Evolutionary conservation across 192 early-diverging fungal genomes (phyloP), one percentile per base, ranked within the genome.

Genomic region (Powellomyces hirtus): DNA sequence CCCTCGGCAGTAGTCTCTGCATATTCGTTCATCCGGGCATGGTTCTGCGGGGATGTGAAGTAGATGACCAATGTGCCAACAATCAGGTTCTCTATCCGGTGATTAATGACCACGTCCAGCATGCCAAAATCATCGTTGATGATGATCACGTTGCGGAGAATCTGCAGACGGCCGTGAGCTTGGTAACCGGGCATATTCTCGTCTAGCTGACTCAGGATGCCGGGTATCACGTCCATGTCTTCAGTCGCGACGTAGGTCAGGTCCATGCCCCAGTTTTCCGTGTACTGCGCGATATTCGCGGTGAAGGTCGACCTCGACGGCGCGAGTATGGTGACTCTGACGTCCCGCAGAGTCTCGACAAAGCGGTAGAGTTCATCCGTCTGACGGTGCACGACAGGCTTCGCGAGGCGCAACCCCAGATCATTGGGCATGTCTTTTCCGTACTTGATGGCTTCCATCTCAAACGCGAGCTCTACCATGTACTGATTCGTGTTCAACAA

Each of bases 241-340:
- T 70, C 68, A 7, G 68, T 70, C 18, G 68, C 59, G 11, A 68
- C 67, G 49, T 68, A 72, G 13, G 62, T 64, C 24, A 72, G 20
- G 22, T 72, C 70, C 70, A 72, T 72, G 20, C 70, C 70, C 70
- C 61, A 72, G 55, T 59, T 64, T 42, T 64, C 70, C n/a, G 55
- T n/a, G 36, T 72, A 64, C 56, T 65, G 70, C 26, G 56, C 50
- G 6, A 64, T 58, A 55, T 72, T 72, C 18, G 22, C 30, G 31
- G 62, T 65, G 33, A 72, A 72, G 16, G 35, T 37, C 2, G 52
- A 40, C 26, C 37, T 35, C 7, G 26, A 20, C 29, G 60, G 34
- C 38, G 70, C 70, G 4, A 72, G 51, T 14, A 72, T 22, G 1
- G 49, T 56, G 7, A 72, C 70, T 22, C 52, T 33, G 24, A 33